A percentile compares a stretch with the other conserved stretches of the same genome.
Conservation (phyloP, 2,329 filamentous ascomycete species). For the Colletotrichum coccodes region DNA sequence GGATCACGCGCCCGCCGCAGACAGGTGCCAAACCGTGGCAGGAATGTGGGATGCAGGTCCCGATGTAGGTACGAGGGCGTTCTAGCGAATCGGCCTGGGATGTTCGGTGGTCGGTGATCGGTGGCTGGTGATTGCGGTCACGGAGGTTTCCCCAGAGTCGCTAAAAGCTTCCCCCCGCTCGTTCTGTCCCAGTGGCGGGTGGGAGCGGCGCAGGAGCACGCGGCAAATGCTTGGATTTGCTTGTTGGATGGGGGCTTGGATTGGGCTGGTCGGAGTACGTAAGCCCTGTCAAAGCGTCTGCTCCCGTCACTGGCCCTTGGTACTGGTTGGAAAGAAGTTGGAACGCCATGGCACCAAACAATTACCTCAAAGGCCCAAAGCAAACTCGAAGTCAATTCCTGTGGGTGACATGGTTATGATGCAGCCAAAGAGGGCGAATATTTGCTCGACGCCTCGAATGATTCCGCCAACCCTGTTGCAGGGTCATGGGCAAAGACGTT, state of each 20-base stretch:
- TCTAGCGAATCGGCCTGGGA: conserved; percentile 4
- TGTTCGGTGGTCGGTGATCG: conserved; percentile 13
- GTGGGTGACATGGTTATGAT: conserved; percentile 17
- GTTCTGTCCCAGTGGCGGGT: not conserved
- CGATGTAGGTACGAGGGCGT: not conserved
- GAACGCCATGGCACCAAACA: conserved; percentile 17
- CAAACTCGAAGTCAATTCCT: conserved; percentile 6
- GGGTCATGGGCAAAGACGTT: not conserved
- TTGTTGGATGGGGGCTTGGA: not conserved
- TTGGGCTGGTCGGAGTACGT: conserved; percentile 8
- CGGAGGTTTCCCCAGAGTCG: conserved; percentile 30
- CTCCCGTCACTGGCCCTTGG: not conserved
- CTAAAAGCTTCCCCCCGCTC: conserved; percentile 23
- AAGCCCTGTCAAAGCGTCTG: not conserved
- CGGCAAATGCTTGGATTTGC: not conserved
- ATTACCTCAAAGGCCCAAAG: not conserved
- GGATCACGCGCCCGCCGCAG: conserved; percentile 7
- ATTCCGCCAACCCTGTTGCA: not conserved
- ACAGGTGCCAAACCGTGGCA: conserved; percentile 1
- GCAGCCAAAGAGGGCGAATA: not conserved
- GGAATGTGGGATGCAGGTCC: not conserved
- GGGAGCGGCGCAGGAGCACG: not conserved
- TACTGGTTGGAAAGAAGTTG: not conserved
- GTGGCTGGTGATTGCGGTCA: conserved; percentile 12
- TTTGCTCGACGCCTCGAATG: not conserved